Base-by-base conservation (phyloP, 2,329 filamentous ascomycete genomes). In the Hypoxylon sp. region DNA sequence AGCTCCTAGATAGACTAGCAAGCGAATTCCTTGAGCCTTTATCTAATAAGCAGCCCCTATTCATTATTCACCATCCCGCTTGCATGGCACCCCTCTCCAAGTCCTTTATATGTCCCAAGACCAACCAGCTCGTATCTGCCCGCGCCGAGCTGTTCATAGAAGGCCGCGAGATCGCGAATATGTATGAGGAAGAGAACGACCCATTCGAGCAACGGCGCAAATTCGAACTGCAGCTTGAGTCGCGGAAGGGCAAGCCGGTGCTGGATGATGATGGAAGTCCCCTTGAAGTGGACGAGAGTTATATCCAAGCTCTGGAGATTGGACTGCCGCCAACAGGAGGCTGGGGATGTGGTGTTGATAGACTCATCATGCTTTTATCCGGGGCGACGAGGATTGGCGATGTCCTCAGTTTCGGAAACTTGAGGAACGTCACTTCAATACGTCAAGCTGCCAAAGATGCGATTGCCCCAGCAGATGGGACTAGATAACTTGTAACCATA, bases 101-200 rank as follows among this genome's bases (percentile, higher is more conserved):
- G 83, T 94, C 92, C 57, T 97, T 93, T 80, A 75, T 85, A 19
- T 93, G 94, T 77, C 87, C 89, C 0, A 79, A 76, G 7, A 91
- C 90, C 0, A 84, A 86, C 13, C 94, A 98, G 77, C 80, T 87
- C 7, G 89, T 97, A 0, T 91, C 93, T 1, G 92, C 93, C 0
- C 90, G 94, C 5, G 93, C 92, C 0, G 94, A 98, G 80, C 87
- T 97, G 21, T 97, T 97, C 80, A 88, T 97, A 69, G 82, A 88
- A 54, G 89, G 91, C 44, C 88, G 89, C 60, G 96, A 99, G 78
- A 86, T 97, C 32, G 93, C 95, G 67, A 99, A 99, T 80, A 97
- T 95, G 83, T 99, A 99, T 79, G 96, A 99, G 79, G 96, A 99
- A 81, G 96, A 99, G 79, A 99, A 99, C 79, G 92, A 93, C 56